A percentile compares a stretch with the other conserved stretches of the same genome.
Evolutionary conservation across 1,284 basidiomycete genomes (phyloP).

Genomic region (Sanghuangporus sanghuang): DNA sequence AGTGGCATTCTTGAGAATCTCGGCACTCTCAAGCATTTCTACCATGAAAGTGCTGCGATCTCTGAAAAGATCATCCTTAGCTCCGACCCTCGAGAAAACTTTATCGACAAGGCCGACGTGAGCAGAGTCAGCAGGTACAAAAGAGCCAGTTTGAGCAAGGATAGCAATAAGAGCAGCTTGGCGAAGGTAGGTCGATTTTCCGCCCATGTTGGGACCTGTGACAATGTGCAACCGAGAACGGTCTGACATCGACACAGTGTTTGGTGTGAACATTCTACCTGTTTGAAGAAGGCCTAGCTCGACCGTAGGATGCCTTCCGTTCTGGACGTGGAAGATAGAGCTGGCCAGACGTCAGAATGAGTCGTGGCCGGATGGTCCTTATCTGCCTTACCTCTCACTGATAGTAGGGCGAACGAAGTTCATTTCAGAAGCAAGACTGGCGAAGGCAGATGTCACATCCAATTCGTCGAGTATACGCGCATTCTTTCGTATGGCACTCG

Average conservation of each 20-base stretch:
- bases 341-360: slow-evolving; percentile 33
- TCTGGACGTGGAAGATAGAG: slow-evolving; percentile 57
- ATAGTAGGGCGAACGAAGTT: slow-evolving; percentile 72
- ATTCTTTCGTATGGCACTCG: slow-evolving; percentile 61
- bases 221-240: slow-evolving; percentile 70
- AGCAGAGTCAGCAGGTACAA: slow-evolving; percentile 84
- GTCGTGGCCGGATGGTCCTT: not conserved
- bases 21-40: slow-evolving; percentile 83
- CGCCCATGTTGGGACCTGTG: slow-evolving; percentile 96
- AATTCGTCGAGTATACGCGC: slow-evolving; percentile 84
- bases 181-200: slow-evolving; percentile 90
- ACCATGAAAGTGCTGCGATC: slow-evolving; percentile 95
- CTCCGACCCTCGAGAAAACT: slow-evolving; percentile 92
- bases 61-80: slow-evolving; percentile 91
- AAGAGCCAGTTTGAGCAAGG: slow-evolving; percentile 89
- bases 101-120: slow-evolving; percentile 84
- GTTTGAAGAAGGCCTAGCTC: slow-evolving; percentile 80
- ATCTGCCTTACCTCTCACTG: slow-evolving; percentile 61
- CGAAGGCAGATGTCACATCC: slow-evolving; percentile 82
- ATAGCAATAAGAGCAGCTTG: slow-evolving; percentile 90
- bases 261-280: slow-evolving; percentile 79
- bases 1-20: slow-evolving; percentile 80
- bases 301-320: slow-evolving; percentile 90
- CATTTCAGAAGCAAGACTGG: slow-evolving; percentile 77
- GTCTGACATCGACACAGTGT: slow-evolving; percentile 64